Evolutionary conservation across 306 rosid species (phyloP).

Genomic region (Fragaria vesca): DNA sequence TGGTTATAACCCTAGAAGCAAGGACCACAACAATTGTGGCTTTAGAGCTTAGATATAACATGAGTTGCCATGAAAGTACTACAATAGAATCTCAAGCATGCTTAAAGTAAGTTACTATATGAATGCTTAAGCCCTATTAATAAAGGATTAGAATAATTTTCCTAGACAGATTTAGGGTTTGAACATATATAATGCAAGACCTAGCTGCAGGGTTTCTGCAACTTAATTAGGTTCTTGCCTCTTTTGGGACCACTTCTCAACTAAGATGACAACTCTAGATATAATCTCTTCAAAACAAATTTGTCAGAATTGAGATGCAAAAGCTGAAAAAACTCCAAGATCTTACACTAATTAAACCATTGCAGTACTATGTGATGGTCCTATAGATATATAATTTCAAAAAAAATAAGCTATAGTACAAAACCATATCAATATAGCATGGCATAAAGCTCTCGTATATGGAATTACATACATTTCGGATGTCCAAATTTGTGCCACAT

Average conservation of each 20-base stretch:
- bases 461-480: not conserved
- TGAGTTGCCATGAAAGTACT: conserved; percentile 43
- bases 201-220: conserved; percentile 11
- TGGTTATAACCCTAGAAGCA: conserved; percentile 50
- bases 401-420: not conserved
- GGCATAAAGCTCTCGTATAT: not conserved
- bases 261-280: conserved; percentile 23
- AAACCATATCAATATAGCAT: not conserved
- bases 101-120: conserved; percentile 23
- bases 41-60: conserved; percentile 39
- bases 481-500: not conserved
- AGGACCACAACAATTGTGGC: conserved; percentile 53
- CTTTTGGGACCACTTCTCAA: conserved; percentile 76
- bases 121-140: conserved; percentile 18
- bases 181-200: conserved; percentile 8
- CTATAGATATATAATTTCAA: not conserved
- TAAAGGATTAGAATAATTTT: conserved; percentile 22
- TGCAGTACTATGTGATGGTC: conserved; percentile 2
- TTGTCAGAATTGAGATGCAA: not conserved
- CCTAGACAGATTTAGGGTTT: conserved; percentile 51
- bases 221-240: not conserved
- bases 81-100: conserved; percentile 65
- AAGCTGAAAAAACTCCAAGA: not conserved
- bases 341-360: not conserved
- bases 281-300: conserved; percentile 4